These are phyloP conservation scores for Brassica balearica DNA, from an alignment of 441 rosid species.

Conservation along the genomic window DNA sequence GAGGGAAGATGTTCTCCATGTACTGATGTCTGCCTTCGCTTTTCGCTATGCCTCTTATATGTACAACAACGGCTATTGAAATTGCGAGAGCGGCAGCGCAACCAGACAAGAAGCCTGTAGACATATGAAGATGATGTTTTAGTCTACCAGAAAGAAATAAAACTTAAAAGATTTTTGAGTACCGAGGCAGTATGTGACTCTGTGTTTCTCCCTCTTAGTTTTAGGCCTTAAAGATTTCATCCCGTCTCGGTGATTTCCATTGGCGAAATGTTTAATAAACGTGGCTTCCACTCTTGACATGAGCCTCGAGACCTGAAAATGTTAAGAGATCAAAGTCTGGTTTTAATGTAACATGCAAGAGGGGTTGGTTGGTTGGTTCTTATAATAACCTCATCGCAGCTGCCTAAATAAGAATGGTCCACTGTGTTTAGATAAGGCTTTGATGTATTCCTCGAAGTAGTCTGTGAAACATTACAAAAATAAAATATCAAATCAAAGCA, in stretches of 20 bases:
- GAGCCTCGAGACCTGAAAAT: conserved; percentile 59
- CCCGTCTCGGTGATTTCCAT: conserved; percentile 78
- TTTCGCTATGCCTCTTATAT: conserved; percentile 56
- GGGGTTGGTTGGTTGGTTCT: background rate
- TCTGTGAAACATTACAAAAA: conserved; percentile 46
- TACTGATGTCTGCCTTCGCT: conserved; percentile 56
- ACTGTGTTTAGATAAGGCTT: conserved; percentile 68
- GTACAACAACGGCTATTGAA: conserved; percentile 57
- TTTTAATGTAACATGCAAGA: background rate
- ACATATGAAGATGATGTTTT: conserved; percentile 6
- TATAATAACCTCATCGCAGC: conserved; percentile 62
- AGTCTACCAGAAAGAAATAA: background rate
- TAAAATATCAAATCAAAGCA: background rate
- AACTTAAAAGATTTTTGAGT: conserved; percentile 7
- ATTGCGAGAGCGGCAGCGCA: conserved; percentile 65
- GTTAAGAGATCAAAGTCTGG: background rate
- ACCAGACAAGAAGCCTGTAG: conserved; percentile 74
- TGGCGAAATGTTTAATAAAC: conserved; percentile 71
- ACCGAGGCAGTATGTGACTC: conserved; percentile 71
- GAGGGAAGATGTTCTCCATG: conserved; percentile 85
- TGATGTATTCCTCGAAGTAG: conserved; percentile 63
- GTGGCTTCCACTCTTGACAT: conserved; percentile 64
- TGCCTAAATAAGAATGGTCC: conserved; percentile 71
- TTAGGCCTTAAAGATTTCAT: conserved; percentile 65
- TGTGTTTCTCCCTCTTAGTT: conserved; percentile 67